A percentile compares a stretch with the other conserved stretches of the same genome.
phyloP scores from a whole-genome alignment of 2,329 filamentous ascomycete genomes.

The Neofusicoccum cordaticola region DNA sequence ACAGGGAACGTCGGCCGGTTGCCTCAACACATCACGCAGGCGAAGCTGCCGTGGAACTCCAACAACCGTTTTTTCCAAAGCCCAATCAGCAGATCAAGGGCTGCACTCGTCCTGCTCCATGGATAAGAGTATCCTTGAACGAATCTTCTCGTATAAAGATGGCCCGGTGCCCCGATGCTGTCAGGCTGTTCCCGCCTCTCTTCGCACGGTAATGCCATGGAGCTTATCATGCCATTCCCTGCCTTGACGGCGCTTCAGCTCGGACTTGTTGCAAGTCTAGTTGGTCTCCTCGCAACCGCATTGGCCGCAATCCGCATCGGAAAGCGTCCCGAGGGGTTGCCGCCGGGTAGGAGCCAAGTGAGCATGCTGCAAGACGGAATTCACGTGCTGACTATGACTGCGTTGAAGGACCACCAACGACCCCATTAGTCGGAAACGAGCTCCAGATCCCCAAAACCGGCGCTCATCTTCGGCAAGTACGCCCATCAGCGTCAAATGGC shows the following conservation, averaged over 20 bases:
- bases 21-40: not conserved
- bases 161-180: too few species aligned
- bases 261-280: not conserved
- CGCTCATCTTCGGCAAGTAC: not conserved
- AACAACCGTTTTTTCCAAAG: not conserved
- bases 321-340: not conserved
- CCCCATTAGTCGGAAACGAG: conserved; percentile 17
- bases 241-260: not conserved
- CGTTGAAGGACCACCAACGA: conserved; percentile 12
- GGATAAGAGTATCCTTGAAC: too few species aligned
- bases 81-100: too few species aligned
- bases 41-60: not conserved
- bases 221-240: not conserved
- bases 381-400: too few species aligned
- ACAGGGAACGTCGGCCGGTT: not conserved
- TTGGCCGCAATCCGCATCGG: not conserved
- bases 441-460: conserved; percentile 11
- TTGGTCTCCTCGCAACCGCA: not conserved
- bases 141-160: too few species aligned
- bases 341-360: not conserved
- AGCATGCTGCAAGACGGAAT: not conserved
- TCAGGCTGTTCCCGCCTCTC: too few species aligned
- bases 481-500: not conserved
- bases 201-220: not conserved
- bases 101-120: too few species aligned